Evolutionary conservation across 192 early-diverging fungal genomes (phyloP).

Genomic region (Entomortierella parvispora): DNA sequence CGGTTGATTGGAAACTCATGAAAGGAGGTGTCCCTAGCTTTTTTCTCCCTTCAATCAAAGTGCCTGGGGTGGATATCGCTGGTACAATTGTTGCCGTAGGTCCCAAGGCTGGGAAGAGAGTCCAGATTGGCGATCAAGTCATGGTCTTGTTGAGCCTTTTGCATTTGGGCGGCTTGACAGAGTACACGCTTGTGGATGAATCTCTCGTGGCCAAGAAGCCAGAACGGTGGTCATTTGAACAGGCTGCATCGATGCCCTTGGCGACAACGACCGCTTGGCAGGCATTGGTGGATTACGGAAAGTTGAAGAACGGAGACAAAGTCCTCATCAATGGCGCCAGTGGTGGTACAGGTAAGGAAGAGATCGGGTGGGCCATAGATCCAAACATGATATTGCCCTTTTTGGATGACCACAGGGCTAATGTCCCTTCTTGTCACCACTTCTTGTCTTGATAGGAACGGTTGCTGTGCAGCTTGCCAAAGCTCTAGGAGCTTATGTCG

Average conservation of each 20-base stretch:
- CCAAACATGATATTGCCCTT: too few species aligned
- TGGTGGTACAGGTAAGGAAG: conserved; percentile 53
- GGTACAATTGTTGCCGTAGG: conserved; percentile 41
- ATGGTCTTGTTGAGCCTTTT: conserved; percentile 25
- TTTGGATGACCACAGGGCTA: too few species aligned
- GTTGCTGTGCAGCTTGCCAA: conserved; percentile 65
- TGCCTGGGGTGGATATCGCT: conserved; percentile 30
- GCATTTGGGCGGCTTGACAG: conserved; percentile 19
- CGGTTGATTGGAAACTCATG: conserved; percentile 54
- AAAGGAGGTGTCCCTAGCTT: conserved; percentile 9
- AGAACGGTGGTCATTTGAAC: conserved; percentile 18
- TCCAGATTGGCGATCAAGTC: conserved; percentile 46
- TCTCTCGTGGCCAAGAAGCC: conserved; percentile 18
- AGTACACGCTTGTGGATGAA: conserved; percentile 26
- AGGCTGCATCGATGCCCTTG: conserved; percentile 38
- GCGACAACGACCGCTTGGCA: conserved; percentile 29
- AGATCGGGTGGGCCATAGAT: too few species aligned
- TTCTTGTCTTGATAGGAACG: too few species aligned
- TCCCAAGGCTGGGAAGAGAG: conserved; percentile 15
- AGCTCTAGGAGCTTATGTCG: conserved; percentile 60
- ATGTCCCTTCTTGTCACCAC: too few species aligned
- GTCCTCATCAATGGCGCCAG: conserved; percentile 63
- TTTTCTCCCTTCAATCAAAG: conserved; percentile 20
- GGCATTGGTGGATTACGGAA: conserved; percentile 13
- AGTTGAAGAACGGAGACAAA: conserved; percentile 42